Conservation (phyloP, 352 stramenopile genomes). For the Pythium phragmiticola region DNA sequence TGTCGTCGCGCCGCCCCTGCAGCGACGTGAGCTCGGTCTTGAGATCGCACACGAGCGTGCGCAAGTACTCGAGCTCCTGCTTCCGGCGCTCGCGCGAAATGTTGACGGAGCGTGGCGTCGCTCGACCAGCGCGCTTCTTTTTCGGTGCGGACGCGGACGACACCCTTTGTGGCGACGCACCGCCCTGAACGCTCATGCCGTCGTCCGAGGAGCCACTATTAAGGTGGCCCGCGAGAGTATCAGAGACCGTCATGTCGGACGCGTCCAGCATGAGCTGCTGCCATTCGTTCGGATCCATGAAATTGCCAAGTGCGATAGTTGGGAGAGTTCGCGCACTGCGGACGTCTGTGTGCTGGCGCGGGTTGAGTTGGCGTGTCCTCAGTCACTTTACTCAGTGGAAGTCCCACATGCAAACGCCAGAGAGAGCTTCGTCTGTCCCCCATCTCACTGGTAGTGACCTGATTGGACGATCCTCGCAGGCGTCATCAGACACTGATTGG, state of each 20-base stretch:
- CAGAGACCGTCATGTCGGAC: conserved; percentile 1
- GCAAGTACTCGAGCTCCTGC: conserved; percentile 2
- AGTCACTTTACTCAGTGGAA: no score
- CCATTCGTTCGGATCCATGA: no score
- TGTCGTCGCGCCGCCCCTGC: background rate
- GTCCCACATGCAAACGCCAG: no score
- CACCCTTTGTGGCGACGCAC: no score
- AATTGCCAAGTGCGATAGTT: no score
- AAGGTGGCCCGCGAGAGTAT: background rate
- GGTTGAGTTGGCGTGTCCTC: no score
- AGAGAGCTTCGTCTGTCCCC: no score
- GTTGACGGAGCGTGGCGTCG: background rate
- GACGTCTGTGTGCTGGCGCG: no score
- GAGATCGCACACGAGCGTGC: background rate
- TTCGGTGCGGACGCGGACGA: background rate
- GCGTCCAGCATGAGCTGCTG: background rate
- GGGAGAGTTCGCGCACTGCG: no score
- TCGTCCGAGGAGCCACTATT: background rate
- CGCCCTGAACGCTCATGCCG: background rate
- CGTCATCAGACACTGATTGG: no score
- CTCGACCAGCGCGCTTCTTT: background rate
- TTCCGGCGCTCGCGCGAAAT: conserved; percentile 11
- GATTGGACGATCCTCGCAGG: no score
- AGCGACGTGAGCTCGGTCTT: conserved; percentile 1
- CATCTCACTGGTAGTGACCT: no score